phyloP scores from a whole-genome alignment of 768 basidiomycete genomes.

The Kwoniella sp. region DNA sequence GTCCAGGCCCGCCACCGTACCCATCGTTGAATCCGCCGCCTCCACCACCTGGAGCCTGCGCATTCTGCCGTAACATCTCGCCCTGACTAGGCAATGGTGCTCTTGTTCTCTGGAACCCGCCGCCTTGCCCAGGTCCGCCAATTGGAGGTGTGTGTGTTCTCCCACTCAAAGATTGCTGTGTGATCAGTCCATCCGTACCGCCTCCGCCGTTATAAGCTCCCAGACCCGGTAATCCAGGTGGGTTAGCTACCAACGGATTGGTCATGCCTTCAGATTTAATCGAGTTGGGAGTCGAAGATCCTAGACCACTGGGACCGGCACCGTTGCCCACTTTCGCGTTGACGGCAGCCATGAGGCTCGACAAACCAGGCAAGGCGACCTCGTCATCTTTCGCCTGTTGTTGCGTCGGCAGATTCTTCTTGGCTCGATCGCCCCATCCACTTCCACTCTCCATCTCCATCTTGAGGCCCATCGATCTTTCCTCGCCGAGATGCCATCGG shows the following conservation, averaged over 20 bases:
- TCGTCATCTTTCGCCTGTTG: not conserved
- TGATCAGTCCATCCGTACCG: not conserved
- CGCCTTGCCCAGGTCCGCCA: conserved; percentile 2
- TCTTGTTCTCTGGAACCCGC: conserved; percentile 29
- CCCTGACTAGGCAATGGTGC: conserved; percentile 62
- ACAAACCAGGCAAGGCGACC: conserved; percentile 25
- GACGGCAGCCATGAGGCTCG: conserved; percentile 23
- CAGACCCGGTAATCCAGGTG: conserved; percentile 41
- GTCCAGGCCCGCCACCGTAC: not conserved
- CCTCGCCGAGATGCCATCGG: conserved; percentile 53
- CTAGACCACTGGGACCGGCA: not conserved
- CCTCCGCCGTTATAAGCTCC: conserved; percentile 20
- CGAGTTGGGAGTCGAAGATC: not conserved
- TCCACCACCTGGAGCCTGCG: conserved; percentile 30
- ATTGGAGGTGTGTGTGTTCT: not conserved
- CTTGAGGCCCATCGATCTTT: conserved; percentile 29
- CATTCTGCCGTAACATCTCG: conserved; percentile 59
- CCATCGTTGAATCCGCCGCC: conserved; percentile 6
- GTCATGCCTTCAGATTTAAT: not conserved
- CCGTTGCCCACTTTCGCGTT: conserved; percentile 18
- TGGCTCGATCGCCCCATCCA: conserved; percentile 6
- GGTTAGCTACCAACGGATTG: not conserved
- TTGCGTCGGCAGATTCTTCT: not conserved
- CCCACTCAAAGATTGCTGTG: not conserved
- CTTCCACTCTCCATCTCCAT: conserved; percentile 25